Evolutionary conservation across 257 asterid species (phyloP).

Genomic region (Scutellaria barbata): DNA sequence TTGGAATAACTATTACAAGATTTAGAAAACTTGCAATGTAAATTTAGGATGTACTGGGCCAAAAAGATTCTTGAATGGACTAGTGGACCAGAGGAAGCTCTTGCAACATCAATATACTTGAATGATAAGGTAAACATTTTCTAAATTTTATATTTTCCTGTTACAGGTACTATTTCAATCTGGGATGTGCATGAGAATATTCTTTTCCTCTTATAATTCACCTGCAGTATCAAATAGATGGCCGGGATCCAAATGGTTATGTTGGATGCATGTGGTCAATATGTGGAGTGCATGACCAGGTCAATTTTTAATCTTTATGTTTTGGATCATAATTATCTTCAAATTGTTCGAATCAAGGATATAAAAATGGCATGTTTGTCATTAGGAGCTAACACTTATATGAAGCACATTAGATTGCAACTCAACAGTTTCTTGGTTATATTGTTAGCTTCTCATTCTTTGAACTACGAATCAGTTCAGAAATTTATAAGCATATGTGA

Average conservation of each 20-base stretch:
- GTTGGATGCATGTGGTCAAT: constrained; percentile 99
- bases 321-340: neutral
- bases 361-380: neutral
- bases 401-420: neutral
- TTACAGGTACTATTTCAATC: neutral
- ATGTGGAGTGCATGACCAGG: constrained; percentile 99
- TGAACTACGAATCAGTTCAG: neutral
- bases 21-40: constrained; percentile 8
- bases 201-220: neutral
- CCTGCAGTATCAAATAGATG: constrained; percentile 86
- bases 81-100: constrained; percentile 91
- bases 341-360: constrained; percentile 6
- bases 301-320: constrained; percentile 21
- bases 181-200: constrained; percentile 5
- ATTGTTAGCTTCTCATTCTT: constrained; percentile 1
- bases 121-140: constrained; percentile 68
- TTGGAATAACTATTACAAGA: neutral
- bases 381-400: neutral
- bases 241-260: constrained; percentile 95
- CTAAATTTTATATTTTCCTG: neutral
- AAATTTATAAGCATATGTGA: neutral
- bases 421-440: neutral
- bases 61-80: constrained; percentile 99
- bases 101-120: constrained; percentile 70
- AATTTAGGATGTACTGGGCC: constrained; percentile 98